Percentiles rank a stretch among this genome's conserved stretches.
phyloP scores from a whole-genome alignment of 495 filamentous ascomycete genomes.

The Neurospora africana region DNA sequence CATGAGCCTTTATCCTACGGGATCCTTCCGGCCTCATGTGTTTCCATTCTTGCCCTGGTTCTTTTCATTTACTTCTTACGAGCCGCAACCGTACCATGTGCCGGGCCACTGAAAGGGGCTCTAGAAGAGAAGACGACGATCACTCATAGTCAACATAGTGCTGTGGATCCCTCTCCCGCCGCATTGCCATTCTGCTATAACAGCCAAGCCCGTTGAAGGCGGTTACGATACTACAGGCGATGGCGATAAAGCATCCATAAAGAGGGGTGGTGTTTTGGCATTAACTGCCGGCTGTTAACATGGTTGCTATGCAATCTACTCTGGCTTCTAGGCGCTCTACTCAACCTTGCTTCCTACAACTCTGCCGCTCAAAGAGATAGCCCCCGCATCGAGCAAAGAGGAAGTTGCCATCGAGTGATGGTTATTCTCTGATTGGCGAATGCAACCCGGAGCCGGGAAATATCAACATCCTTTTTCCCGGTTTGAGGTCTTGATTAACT shows the following conservation, averaged over 20 bases:
- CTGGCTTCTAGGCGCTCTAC: background rate
- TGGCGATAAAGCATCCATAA: background rate
- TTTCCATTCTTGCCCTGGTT: background rate
- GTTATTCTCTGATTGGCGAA: background rate
- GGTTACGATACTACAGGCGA: background rate
- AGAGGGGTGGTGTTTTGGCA: background rate
- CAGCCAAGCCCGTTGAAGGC: background rate
- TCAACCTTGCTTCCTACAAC: background rate
- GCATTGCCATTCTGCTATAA: background rate
- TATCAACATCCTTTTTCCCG: background rate
- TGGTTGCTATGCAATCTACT: background rate
- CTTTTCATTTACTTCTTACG: background rate
- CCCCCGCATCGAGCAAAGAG: background rate
- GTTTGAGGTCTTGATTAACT: background rate
- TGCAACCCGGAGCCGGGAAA: background rate
- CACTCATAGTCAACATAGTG: background rate
- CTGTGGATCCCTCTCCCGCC: background rate
- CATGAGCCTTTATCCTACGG: background rate
- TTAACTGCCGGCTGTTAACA: constrained; percentile 1
- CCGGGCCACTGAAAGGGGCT: background rate
- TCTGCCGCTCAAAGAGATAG: background rate
- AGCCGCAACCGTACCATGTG: background rate
- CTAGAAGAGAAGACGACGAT: background rate
- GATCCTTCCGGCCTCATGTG: background rate
- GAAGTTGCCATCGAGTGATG: background rate